A percentile compares a stretch with the other conserved stretches of the same genome.
phyloP scores from a whole-genome alignment of 1,139 yeast species.

The Diutina sp. region DNA sequence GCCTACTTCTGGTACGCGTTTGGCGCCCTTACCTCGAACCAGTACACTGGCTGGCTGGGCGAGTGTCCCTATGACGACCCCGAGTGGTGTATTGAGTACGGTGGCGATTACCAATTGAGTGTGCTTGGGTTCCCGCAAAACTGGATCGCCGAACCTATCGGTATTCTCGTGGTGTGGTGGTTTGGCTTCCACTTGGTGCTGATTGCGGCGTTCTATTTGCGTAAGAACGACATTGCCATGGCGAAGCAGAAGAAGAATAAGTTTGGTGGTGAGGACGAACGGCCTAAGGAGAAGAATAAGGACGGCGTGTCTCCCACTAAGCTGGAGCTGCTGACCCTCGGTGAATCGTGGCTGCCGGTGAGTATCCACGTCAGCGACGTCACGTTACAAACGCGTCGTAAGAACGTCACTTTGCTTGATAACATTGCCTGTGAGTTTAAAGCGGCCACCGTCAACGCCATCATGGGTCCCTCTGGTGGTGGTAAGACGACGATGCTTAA shows the following conservation, averaged over 20 bases:
- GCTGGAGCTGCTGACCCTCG: not conserved
- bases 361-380: not conserved
- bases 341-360: not conserved
- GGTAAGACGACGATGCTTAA: slow-evolving; percentile 1
- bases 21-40: not conserved
- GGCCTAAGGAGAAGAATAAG: not conserved
- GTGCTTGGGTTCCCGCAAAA: not conserved
- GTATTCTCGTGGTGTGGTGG: slow-evolving; percentile 47
- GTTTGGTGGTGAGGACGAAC: slow-evolving; percentile 15
- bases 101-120: not conserved
- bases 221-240: slow-evolving; percentile 42
- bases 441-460: not conserved
- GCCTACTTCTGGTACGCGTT: slow-evolving; percentile 1
- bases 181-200: slow-evolving; percentile 42
- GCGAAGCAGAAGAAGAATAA: slow-evolving; percentile 28
- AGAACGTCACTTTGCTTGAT: not conserved
- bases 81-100: not conserved
- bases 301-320: not conserved
- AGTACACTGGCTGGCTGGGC: not conserved
- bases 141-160: slow-evolving; percentile 56
- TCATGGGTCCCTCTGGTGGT: slow-evolving; percentile 1
- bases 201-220: slow-evolving; percentile 27
- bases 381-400: not conserved
- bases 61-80: not conserved
- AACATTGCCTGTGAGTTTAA: not conserved